Evolutionary conservation across 805 yeast species (phyloP).

Genomic region (Zygoascus biomembranicola): DNA sequence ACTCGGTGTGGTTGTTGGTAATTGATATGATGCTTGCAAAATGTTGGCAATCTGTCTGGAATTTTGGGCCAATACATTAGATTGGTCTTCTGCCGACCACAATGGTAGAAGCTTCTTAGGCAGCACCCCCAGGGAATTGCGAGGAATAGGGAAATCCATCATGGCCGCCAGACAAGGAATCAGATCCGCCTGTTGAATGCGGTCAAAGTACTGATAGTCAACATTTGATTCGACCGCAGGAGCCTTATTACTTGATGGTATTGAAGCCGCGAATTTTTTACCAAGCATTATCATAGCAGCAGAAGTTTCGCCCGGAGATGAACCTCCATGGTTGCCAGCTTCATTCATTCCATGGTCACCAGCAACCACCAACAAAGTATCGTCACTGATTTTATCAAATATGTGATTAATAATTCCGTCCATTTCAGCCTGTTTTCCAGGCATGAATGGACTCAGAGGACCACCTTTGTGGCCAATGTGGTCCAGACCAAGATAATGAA

Average conservation of each 20-base stretch:
- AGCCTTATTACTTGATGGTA: not conserved
- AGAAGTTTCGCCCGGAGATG: slow-evolving; percentile 85
- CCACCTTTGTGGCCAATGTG: slow-evolving; percentile 99
- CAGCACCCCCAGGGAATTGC: slow-evolving; percentile 65
- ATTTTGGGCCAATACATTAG: slow-evolving; percentile 40
- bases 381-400: slow-evolving; percentile 35
- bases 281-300: slow-evolving; percentile 72
- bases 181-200: slow-evolving; percentile 59
- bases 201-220: slow-evolving; percentile 45
- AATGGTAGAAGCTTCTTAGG: slow-evolving; percentile 49
- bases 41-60: slow-evolving; percentile 22
- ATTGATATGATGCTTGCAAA: slow-evolving; percentile 16
- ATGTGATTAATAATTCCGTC: slow-evolving; percentile 53
- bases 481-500: slow-evolving; percentile 90
- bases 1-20: not conserved
- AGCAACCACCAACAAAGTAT: slow-evolving; percentile 62
- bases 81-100: slow-evolving; percentile 42
- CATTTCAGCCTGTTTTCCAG: slow-evolving; percentile 77
- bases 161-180: slow-evolving; percentile 62
- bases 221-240: slow-evolving; percentile 23
- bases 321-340: slow-evolving; percentile 94
- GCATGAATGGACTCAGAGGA: slow-evolving; percentile 73
- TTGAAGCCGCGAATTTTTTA: slow-evolving; percentile 37
- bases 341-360: slow-evolving; percentile 98
- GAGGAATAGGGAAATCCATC: slow-evolving; percentile 59